Evolutionary conservation across 2,329 filamentous ascomycete genomes (phyloP).

Genomic region (Verticillium alfalfae): DNA sequence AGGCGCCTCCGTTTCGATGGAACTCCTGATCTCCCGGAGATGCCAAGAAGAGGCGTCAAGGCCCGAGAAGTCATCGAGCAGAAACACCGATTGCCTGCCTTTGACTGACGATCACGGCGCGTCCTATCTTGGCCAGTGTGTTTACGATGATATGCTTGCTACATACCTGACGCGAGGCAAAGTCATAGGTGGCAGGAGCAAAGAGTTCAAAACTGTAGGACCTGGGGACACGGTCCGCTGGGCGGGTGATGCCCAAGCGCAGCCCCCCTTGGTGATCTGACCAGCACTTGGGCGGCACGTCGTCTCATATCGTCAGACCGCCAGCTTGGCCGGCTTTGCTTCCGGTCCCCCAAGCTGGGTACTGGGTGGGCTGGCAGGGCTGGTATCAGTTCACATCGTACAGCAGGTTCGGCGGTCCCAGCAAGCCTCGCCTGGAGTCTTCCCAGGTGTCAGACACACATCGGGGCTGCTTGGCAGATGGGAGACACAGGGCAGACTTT

Average conservation of each 20-base stretch:
- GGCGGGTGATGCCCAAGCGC: background rate
- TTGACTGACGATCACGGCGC: background rate
- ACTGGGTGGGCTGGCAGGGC: background rate
- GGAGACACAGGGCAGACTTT: background rate
- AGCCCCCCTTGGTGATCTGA: background rate
- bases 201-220: background rate
- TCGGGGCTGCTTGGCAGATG: no score
- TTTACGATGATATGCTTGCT: no score
- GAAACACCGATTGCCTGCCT: background rate
- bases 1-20: background rate
- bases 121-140: background rate
- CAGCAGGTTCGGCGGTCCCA: no score
- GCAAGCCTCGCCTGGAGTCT: background rate
- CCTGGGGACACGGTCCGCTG: background rate
- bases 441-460: background rate
- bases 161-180: background rate
- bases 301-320: background rate
- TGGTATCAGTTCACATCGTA: background rate
- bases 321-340: background rate
- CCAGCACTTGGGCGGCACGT: background rate
- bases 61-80: background rate
- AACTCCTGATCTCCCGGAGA: background rate
- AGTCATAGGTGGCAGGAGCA: no score
- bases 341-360: background rate
- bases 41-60: background rate